A percentile compares a stretch with the other conserved stretches of the same genome.
These are phyloP conservation scores for Aspergillus persii DNA, from an alignment of 2,329 filamentous ascomycete genomes.

Conservation along the genomic window DNA sequence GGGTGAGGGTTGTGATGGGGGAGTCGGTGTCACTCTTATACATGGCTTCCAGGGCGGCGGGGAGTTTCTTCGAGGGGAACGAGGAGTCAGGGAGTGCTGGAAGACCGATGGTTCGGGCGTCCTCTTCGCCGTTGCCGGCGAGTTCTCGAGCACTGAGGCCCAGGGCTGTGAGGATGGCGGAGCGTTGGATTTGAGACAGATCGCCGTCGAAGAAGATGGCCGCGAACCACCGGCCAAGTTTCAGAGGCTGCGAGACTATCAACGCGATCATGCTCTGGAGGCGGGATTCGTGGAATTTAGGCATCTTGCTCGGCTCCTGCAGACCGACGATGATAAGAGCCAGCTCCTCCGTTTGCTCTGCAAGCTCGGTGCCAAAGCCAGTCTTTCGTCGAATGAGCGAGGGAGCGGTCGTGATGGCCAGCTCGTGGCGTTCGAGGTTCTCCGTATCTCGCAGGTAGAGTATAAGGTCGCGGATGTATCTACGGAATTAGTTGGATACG, in stretches of 20 bases:
- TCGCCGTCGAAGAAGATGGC: constrained; percentile 88
- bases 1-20: constrained; percentile 67
- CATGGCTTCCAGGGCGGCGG: constrained; percentile 68
- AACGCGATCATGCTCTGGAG: constrained; percentile 80
- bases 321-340: constrained; percentile 73
- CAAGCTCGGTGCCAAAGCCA: constrained; percentile 82
- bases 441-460: constrained; percentile 75
- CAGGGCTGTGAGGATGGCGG: constrained; percentile 75
- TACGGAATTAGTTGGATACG: constrained; percentile 21
- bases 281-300: constrained; percentile 71
- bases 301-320: constrained; percentile 80
- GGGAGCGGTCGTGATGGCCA: constrained; percentile 75
- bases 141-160: constrained; percentile 81
- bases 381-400: constrained; percentile 82
- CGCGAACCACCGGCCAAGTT: constrained; percentile 81
- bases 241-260: constrained; percentile 69
- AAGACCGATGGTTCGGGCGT: constrained; percentile 40
- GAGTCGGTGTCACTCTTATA: constrained; percentile 55
- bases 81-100: constrained; percentile 38
- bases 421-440: constrained; percentile 76
- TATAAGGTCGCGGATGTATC: constrained; percentile 82
- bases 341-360: constrained; percentile 78
- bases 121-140: constrained; percentile 67
- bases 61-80: constrained; percentile 81
- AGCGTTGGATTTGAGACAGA: constrained; percentile 81